phyloP scores from a whole-genome alignment of 306 rosid genomes.

The Psophocarpus tetragonolobus region DNA sequence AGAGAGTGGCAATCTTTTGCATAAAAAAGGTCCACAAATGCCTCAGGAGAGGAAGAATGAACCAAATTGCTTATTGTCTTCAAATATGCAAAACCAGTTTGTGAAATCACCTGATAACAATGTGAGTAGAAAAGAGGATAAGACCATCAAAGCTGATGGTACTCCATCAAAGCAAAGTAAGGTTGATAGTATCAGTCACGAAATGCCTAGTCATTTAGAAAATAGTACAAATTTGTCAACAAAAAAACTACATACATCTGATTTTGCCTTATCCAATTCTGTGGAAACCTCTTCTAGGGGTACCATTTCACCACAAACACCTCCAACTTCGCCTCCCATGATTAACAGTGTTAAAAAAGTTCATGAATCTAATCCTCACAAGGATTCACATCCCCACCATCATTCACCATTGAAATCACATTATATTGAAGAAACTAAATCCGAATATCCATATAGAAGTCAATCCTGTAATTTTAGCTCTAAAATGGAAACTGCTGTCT shows the following conservation, averaged over 20 bases:
- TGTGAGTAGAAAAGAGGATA: constrained; percentile 25
- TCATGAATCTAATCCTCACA: constrained; percentile 33
- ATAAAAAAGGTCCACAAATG: constrained; percentile 33
- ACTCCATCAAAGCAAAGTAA: background rate
- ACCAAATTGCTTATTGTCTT: constrained; percentile 29
- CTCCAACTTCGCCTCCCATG: constrained; percentile 18
- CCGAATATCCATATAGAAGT: constrained; percentile 31
- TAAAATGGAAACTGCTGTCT: too few relatives aligned
- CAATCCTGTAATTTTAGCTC: constrained; percentile 15
- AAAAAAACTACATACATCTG: background rate
- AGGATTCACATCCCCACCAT: constrained; percentile 7
- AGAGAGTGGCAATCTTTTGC: constrained; percentile 32
- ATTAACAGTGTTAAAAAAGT: constrained; percentile 4
- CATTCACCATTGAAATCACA: constrained; percentile 13
- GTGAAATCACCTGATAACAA: background rate
- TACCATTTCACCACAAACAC: constrained; percentile 43
- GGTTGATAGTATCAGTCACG: background rate
- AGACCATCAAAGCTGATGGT: constrained; percentile 13
- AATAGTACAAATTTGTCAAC: constrained; percentile 11
- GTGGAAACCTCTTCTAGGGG: constrained; percentile 29
- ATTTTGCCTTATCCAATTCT: background rate
- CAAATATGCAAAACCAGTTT: constrained; percentile 14
- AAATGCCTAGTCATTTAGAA: constrained; percentile 33
- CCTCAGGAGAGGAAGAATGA: constrained; percentile 27
- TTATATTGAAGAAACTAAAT: constrained; percentile 25